Base-by-base conservation (phyloP, 371 early-diverging fungal species). In the Syncephalastrum contaminatum region DNA sequence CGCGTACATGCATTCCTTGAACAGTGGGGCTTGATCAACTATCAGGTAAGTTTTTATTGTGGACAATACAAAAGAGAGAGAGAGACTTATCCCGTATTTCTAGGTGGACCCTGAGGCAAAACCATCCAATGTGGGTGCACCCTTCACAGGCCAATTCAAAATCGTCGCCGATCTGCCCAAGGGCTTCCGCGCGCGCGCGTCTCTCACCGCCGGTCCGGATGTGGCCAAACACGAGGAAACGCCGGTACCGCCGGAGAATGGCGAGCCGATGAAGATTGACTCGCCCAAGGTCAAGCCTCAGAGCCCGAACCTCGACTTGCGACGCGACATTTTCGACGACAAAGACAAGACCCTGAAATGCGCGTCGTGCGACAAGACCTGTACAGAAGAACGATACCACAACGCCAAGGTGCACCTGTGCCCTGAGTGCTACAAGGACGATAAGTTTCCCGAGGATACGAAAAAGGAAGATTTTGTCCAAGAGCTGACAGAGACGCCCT, bases 21-120 rank as follows among this genome's bases (percentile, higher is more conserved):
- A 74, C 98, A 98, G 72, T 99, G 99, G 99, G 99, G 99, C 0
- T 75, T 99, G 45, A 96, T 99, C 55, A 99, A 99, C 77, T 99
- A 97, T 71, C 98, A 98, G 85, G 95, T 94, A 70, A 51, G 55
- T 54, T 19, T 5, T 27, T 14, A 44, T 30, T 6, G 5, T 2
- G 36, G 36, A 30, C 36, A 30, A 12, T 48, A 57, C 87, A 86
- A 82, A 83, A 50, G 92, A 93, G 68, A 72, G n/a, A 80, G 93
- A 7, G 88, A 86, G 25, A 25, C 93, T 42, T 40, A 30, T 5
- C 7, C 36, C 12, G 6, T 10, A 14, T 51, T 27, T 40, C 16
- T 66, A 92, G 92, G 87, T 91, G 53, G 96, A 97, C 69, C 88
- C 93, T 5, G 94, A 93, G 47, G 83, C 87, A 14, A 86, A 93